A percentile compares a stretch with the other conserved stretches of the same genome.
These are phyloP conservation scores for Aspergillus uvarum DNA, from an alignment of 2,329 filamentous ascomycete species.

Conservation along the genomic window DNA sequence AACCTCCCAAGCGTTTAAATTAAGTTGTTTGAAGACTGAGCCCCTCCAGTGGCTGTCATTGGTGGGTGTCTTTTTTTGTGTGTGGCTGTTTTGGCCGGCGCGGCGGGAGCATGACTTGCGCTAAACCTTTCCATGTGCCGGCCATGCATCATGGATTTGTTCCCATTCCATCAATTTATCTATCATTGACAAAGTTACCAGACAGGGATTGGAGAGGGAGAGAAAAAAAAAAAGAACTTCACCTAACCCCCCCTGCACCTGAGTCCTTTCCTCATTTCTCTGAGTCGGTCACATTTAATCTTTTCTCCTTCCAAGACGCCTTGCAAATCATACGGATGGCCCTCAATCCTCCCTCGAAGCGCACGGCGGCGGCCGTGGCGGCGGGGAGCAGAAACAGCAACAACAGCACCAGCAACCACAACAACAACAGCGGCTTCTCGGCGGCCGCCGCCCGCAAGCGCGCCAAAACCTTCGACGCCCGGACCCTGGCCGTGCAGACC, in stretches of 20 bases:
- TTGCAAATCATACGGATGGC: slow-evolving; percentile 30
- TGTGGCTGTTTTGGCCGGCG: slow-evolving; percentile 14
- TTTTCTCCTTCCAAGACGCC: not conserved
- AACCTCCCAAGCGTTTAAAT: slow-evolving; percentile 1
- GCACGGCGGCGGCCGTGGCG: slow-evolving; percentile 12
- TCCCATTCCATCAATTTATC: not conserved
- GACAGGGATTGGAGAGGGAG: not conserved
- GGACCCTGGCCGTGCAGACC: slow-evolving; percentile 46
- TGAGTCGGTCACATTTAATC: not conserved
- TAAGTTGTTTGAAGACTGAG: not conserved
- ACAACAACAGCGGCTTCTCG: slow-evolving; percentile 13
- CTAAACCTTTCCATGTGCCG: slow-evolving; percentile 19
- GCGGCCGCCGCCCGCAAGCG: slow-evolving; percentile 41
- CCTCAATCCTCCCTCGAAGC: slow-evolving; percentile 30
- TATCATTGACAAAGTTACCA: not conserved
- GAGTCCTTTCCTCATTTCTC: no score
- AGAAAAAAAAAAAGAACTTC: not conserved
- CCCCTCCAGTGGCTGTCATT: slow-evolving; percentile 11
- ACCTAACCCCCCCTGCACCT: not conserved
- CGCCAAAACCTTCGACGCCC: slow-evolving; percentile 45
- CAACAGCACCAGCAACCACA: not conserved
- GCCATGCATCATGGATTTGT: slow-evolving; percentile 3
- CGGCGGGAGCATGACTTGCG: slow-evolving; percentile 23
- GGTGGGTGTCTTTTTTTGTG: slow-evolving; percentile 15
- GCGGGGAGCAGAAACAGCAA: not conserved